Evolutionary conservation across 2,329 filamentous ascomycete genomes (phyloP).

Genomic region (Colletotrichum euphorbiae): DNA sequence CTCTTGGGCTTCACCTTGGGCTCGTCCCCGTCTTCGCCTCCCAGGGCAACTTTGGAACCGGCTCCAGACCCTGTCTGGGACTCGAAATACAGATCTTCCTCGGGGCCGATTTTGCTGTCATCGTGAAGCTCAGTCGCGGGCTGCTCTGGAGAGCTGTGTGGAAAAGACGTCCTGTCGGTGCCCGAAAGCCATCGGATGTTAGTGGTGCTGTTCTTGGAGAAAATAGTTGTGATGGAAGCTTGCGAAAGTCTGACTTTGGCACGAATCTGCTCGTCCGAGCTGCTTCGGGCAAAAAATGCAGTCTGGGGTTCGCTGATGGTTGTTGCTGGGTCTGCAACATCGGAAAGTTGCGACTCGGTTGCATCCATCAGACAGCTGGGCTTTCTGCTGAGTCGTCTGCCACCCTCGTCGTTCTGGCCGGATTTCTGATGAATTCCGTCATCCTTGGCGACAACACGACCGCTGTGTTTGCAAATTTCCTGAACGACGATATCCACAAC

Average conservation of each 20-base stretch:
- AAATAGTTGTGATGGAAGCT: constrained; percentile 44
- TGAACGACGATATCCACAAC: constrained; percentile 27
- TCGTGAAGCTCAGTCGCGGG: not conserved
- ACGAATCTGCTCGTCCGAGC: constrained; percentile 41
- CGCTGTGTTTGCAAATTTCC: constrained; percentile 18
- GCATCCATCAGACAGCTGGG: constrained; percentile 38
- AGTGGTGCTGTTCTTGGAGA: constrained; percentile 47
- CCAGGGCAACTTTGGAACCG: too few relatives aligned
- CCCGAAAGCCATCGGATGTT: constrained; percentile 47
- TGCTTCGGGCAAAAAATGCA: constrained; percentile 45
- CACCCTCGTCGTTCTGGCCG: too few relatives aligned
- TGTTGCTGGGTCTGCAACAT: constrained; percentile 47
- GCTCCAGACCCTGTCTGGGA: too few relatives aligned
- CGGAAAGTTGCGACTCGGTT: constrained; percentile 44
- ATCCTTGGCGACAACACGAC: not conserved
- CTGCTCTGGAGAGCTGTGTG: not conserved
- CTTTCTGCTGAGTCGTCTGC: not conserved
- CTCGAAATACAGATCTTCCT: not conserved
- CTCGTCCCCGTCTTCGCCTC: too few relatives aligned
- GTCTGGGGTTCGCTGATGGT: constrained; percentile 50
- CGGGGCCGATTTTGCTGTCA: not conserved
- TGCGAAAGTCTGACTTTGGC: constrained; percentile 40
- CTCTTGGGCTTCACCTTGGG: too few relatives aligned
- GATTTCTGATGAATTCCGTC: not conserved
- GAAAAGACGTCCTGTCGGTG: too few relatives aligned